Conservation (phyloP, 768 basidiomycete species). For the Trichaptum fuscoviolaceum region DNA sequence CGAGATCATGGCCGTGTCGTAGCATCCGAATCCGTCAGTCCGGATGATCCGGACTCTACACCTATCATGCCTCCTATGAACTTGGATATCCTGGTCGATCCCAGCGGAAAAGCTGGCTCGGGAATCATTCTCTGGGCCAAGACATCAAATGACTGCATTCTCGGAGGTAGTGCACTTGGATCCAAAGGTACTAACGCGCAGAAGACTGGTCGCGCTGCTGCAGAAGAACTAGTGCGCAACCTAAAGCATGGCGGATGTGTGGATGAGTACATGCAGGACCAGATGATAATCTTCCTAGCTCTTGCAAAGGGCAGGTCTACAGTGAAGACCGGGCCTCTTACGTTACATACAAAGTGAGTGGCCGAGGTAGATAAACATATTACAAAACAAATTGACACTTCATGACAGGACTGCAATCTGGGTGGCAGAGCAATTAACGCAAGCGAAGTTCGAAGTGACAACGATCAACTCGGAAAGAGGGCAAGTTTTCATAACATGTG, state of each 20-base stretch:
- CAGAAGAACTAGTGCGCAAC: conserved; percentile 50
- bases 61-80: background rate
- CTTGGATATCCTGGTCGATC: background rate
- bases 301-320: conserved; percentile 60
- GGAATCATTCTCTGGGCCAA: conserved; percentile 76
- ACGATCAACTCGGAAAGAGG: conserved; percentile 36
- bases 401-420: conserved; percentile 59
- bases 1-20: background rate
- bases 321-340: conserved; percentile 52
- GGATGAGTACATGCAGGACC: conserved; percentile 68
- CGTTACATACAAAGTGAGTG: conserved; percentile 60
- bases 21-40: background rate
- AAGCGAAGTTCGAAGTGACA: conserved; percentile 51
- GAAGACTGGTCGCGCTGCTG: conserved; percentile 56
- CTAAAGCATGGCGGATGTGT: conserved; percentile 65
- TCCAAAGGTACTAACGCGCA: conserved; percentile 40
- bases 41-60: background rate
- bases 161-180: conserved; percentile 67
- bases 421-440: conserved; percentile 63
- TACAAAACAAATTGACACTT: background rate
- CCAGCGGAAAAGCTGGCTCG: conserved; percentile 35
- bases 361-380: conserved; percentile 3
- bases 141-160: conserved; percentile 57
- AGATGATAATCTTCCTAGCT: conserved; percentile 74
- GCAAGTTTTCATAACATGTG: conserved; percentile 46